Percentiles rank a stretch among this genome's conserved stretches.
Evolutionary conservation across 176 grass and related monocot species (phyloP).

Genomic region (Avena eriantha): DNA sequence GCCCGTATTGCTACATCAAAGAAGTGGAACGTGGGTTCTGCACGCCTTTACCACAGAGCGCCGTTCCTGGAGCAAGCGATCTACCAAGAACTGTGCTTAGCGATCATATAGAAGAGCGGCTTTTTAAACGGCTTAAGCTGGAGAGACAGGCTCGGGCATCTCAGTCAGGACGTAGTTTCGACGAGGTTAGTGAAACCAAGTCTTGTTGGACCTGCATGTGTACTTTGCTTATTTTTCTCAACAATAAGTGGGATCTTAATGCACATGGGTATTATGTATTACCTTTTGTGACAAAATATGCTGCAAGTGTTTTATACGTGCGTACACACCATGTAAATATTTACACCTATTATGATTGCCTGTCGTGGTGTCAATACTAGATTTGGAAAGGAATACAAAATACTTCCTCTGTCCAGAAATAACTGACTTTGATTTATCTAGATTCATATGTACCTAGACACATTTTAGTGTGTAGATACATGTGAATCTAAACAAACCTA

Average conservation of each 20-base stretch:
- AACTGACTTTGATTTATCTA: no score
- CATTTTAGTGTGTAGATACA: no score
- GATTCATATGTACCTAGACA: no score
- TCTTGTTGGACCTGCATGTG: conserved; percentile 8
- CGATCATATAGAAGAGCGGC: conserved; percentile 91
- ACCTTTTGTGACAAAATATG: background rate
- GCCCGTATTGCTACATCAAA: conserved; percentile 87
- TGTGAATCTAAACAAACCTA: no score
- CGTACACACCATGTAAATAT: background rate
- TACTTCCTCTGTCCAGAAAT: no score
- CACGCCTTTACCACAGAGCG: conserved; percentile 89
- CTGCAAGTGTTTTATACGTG: conserved; percentile 7
- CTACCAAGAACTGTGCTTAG: conserved; percentile 91
- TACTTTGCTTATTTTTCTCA: conserved; percentile 22
- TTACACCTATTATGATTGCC: background rate
- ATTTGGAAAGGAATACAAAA: no score
- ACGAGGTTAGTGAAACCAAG: conserved; percentile 69
- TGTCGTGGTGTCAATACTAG: no score
- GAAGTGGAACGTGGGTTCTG: conserved; percentile 83
- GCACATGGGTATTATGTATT: background rate
- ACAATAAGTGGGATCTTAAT: background rate
- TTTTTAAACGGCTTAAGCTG: conserved; percentile 75
- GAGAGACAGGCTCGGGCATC: conserved; percentile 81
- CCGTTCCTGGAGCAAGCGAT: conserved; percentile 98
- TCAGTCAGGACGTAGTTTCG: conserved; percentile 61